A percentile compares a stretch with the other conserved stretches of the same genome.
Conservation (phyloP, 352 stramenopile species). For the Lagenidium giganteum region DNA sequence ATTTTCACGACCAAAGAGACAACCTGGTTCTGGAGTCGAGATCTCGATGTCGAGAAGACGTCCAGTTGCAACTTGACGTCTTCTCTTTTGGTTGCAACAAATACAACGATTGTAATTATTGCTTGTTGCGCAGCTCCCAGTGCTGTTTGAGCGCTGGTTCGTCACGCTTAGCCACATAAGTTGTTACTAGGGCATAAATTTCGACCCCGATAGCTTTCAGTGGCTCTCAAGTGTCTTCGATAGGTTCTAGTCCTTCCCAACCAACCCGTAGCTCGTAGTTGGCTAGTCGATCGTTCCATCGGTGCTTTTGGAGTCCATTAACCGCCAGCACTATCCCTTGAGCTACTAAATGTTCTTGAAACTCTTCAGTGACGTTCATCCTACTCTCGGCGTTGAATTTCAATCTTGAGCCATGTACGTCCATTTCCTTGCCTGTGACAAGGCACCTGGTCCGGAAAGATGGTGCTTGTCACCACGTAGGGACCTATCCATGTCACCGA, state of each 20-base stretch:
- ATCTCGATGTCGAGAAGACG: no score
- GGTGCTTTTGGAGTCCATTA: not conserved
- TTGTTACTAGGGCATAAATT: no score
- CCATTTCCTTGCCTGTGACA: constrained; percentile 10
- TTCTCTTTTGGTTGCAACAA: no score
- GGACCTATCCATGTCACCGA: constrained; percentile 27
- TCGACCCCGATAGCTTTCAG: no score
- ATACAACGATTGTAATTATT: no score
- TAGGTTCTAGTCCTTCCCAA: constrained; percentile 7
- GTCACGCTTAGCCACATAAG: no score
- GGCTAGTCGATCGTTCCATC: not conserved
- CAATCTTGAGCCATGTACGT: constrained; percentile 20
- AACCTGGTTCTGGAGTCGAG: no score
- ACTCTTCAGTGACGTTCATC: constrained; percentile 21
- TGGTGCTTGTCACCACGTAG: constrained; percentile 13
- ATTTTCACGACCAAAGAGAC: no score
- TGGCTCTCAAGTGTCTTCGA: constrained; percentile 8
- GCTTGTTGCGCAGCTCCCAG: no score
- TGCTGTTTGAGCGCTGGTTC: no score
- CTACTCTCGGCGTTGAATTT: constrained; percentile 26
- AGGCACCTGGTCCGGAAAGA: constrained; percentile 19
- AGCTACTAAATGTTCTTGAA: constrained; percentile 15
- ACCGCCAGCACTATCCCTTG: constrained; percentile 16
- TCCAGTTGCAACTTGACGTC: no score
- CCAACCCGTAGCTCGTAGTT: not conserved